Evolutionary conservation across 1,139 yeast genomes (phyloP), one percentile per base, ranked within the genome.

Genomic region (Scheffersomyces quercinus): DNA sequence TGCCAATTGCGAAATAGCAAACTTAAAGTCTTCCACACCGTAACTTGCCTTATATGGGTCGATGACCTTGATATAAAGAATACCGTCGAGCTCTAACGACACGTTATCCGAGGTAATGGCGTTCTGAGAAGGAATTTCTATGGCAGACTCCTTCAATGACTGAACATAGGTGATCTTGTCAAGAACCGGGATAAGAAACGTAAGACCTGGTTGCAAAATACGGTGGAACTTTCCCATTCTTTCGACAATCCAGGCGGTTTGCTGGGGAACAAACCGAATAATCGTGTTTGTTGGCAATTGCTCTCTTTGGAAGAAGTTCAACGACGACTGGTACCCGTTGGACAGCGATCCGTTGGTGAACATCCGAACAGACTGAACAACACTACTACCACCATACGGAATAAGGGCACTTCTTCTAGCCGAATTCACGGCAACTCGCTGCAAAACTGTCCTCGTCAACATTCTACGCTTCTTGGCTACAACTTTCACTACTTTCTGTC

Each of bases 101-200:
- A 88, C 96, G 55, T 88, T 88, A 63, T 88, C 96, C 20, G 88
- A 80, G 15, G 96, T 88, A 60, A 88, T 88, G 35, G 96, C 95
- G 51, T 83, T 82, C 63, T 88, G 96, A 12, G 85, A 72, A 5
- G 95, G 95, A 43, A 88, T 85, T 62, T 88, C 96, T 47, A 88
- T 76, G 15, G 96, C 96, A 14, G 82, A 75, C 65, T 88, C 96
- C 62, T 88, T 88, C 49, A 88, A 70, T 5, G 88, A 81, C 66
- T 88, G 91, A 31, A 88, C 95, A 58, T 88, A 88, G 44, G 85
- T 81, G 58, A 88, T 85, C 55, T 78, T 80, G 62, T 88, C 96
- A 36, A 88, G 53, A 41, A 88, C 65, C 3, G 96, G 96, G 7
- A 85, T 52, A 55, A 88, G 68, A 34, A 88, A 62, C 3, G 95